These are phyloP conservation scores for Datisca glomerata DNA, from an alignment of 306 rosid species.

Conservation along the genomic window DNA sequence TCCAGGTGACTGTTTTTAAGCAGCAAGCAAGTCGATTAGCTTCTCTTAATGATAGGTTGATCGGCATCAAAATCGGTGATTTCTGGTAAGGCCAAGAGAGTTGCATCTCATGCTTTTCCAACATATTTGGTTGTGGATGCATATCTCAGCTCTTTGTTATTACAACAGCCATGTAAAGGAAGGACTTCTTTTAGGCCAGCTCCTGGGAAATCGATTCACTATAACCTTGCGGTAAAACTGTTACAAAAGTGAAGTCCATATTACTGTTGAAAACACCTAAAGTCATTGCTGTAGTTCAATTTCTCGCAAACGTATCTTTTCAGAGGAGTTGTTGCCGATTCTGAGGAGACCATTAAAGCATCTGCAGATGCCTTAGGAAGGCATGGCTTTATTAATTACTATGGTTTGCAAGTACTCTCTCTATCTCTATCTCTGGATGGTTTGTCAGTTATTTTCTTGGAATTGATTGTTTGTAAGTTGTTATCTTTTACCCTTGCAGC, in stretches of 20 bases:
- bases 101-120: constrained; percentile 5
- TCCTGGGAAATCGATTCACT: constrained; percentile 77
- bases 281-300: constrained; percentile 2
- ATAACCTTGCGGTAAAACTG: constrained; percentile 63
- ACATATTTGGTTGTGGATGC: constrained; percentile 9
- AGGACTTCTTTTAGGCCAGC: constrained; percentile 94
- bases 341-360: constrained; percentile 70
- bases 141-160: constrained; percentile 22
- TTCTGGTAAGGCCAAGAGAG: constrained; percentile 61
- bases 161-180: constrained; percentile 61
- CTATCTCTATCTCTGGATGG: constrained; percentile 1
- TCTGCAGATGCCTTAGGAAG: constrained; percentile 73
- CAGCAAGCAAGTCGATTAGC: constrained; percentile 67
- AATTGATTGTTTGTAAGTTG: background rate
- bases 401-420: constrained; percentile 77
- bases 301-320: constrained; percentile 19
- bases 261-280: background rate
- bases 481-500: too few relatives aligned
- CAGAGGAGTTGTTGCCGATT: constrained; percentile 94
- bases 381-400: constrained; percentile 86
- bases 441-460: too few relatives aligned
- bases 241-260: background rate
- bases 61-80: constrained; percentile 83
- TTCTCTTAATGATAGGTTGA: constrained; percentile 73
- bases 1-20: constrained; percentile 86